Conservation (phyloP, 1,284 basidiomycete genomes). For the Dichomitus squalens region DNA sequence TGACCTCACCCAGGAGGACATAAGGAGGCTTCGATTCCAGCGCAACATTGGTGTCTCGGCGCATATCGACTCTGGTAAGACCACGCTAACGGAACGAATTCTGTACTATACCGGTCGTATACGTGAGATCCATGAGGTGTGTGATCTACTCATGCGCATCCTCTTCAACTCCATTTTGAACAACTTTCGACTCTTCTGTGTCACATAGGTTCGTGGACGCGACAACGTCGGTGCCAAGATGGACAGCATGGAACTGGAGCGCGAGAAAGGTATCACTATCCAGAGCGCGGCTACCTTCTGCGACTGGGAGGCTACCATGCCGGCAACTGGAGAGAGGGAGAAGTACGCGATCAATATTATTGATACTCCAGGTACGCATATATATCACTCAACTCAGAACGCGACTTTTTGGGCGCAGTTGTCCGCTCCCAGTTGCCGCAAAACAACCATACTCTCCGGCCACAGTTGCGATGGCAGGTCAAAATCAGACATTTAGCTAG, state of each 20-base stretch:
- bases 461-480: no score
- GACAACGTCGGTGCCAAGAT: conserved; percentile 99
- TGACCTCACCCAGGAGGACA: conserved; percentile 60
- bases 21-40: conserved; percentile 60
- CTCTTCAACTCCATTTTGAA: conserved; percentile 8
- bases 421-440: no score
- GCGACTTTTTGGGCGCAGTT: no score
- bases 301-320: conserved; percentile 86
- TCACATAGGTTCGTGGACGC: conserved; percentile 77
- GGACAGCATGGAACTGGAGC: conserved; percentile 99
- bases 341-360: conserved; percentile 98
- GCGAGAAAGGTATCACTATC: conserved; percentile 99
- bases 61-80: conserved; percentile 98
- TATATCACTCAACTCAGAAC: no score
- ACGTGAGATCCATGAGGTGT: conserved; percentile 95
- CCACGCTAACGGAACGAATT: conserved; percentile 97
- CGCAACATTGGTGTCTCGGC: conserved; percentile 88
- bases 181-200: neutral
- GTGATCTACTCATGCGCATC: conserved; percentile 24
- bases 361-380: conserved; percentile 85
- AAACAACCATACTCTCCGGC: no score
- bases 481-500: no score
- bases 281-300: conserved; percentile 99
- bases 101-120: conserved; percentile 97
- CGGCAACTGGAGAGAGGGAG: conserved; percentile 65